Evolutionary conservation across 1,139 yeast species (phyloP), one percentile per base, ranked within the genome.

Genomic region (Kurtzmaniella quercitrusa): DNA sequence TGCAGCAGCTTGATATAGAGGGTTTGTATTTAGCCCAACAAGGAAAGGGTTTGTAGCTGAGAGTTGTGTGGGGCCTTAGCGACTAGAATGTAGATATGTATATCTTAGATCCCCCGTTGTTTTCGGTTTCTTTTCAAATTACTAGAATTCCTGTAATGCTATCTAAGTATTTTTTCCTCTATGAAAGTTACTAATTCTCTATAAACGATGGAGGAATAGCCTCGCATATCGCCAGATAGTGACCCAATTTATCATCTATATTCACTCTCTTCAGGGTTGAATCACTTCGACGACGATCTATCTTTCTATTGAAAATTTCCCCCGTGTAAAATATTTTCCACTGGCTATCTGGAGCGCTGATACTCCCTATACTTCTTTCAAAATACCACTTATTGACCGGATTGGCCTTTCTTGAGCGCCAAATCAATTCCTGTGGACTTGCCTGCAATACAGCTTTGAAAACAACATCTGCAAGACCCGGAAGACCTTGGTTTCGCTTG

Each of bases 331-430:
- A 86, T 48, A 83, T 65, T 51, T 79, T 74, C 94, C 94, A 85
- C 24, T 73, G 70, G 4, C 85, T 70, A 17, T 67, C 73, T 0
- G 75, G 73, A 18, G 70, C 57, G 41, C 77, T 74, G 46, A 80
- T 61, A 21, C 87, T 81, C 0, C 96, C 96, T 34, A 76, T 70
- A 41, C 96, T 85, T 50, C 98, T 73, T 55, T 93, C 98, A 62
- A 91, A 93, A 60, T 93, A 93, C 98, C 98, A 93, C 56, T 90
- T 90, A 66, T 93, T 93, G 3, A 93, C 97, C 0, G 97, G 96
- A 58, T 93, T 93, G 45, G 67, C 76, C 48, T 77, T 77, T 43
- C 96, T 69, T 2, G 97, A 90, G 55, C 98, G 75, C 98, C 98
- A 93, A 1, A 93, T 66, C 16, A 93, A 62, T 57, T 88, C 96